Percentiles rank a stretch among this genome's conserved stretches.
phyloP scores from a whole-genome alignment of 192 early-diverging fungal genomes.

The Coemansia sp. region DNA sequence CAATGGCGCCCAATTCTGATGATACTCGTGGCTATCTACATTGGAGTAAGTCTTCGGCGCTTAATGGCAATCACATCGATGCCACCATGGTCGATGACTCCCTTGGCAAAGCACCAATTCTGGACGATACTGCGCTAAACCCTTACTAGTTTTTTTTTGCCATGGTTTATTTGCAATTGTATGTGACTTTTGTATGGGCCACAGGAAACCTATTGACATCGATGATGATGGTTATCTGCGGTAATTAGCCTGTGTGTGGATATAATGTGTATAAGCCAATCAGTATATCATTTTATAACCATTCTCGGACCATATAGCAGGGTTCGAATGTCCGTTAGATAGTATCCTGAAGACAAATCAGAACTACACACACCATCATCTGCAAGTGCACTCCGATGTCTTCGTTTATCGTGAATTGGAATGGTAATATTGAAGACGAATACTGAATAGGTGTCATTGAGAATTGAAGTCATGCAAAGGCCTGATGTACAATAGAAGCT shows the following conservation, averaged over 20 bases:
- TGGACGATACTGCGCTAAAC: background rate
- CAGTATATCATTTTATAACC: background rate
- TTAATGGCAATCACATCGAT: background rate
- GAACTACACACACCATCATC: background rate
- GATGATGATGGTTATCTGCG: background rate
- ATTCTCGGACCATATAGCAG: background rate
- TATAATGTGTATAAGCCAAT: background rate
- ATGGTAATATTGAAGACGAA: background rate
- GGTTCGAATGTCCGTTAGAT: background rate
- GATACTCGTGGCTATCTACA: background rate
- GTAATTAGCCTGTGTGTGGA: background rate
- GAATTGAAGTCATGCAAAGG: background rate
- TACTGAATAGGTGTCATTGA: background rate
- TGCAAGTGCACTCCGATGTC: background rate
- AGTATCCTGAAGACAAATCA: background rate
- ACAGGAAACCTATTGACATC: background rate
- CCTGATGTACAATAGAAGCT: background rate
- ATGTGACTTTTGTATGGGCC: background rate
- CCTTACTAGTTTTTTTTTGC: background rate
- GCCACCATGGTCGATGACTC: background rate
- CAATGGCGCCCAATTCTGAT: background rate
- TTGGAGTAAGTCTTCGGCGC: background rate
- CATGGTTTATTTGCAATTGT: background rate
- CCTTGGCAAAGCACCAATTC: background rate
- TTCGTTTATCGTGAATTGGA: background rate